phyloP scores from a whole-genome alignment of 352 stramenopile genomes.

The Phytophthora hibernalis region DNA sequence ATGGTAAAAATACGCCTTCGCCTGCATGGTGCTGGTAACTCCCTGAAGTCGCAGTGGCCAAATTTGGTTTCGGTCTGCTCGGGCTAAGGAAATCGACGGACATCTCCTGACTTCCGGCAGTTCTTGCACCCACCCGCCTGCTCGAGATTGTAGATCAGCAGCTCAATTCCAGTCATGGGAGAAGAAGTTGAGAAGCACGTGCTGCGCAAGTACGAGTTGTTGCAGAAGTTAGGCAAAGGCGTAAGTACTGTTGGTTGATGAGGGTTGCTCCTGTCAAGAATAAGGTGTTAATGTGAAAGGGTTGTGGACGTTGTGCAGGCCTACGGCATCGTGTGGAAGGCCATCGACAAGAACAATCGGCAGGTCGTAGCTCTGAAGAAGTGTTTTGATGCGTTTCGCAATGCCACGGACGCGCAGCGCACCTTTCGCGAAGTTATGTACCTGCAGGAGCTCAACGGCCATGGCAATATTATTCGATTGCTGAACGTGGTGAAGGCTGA shows the following conservation, averaged over 20 bases:
- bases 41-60: conserved; percentile 7
- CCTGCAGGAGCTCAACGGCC: conserved; percentile 91
- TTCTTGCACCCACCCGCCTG: conserved; percentile 2
- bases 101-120: conserved; percentile 21
- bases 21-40: conserved; percentile 11
- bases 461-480: conserved; percentile 95
- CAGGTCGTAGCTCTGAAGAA: conserved; percentile 96
- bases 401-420: conserved; percentile 94
- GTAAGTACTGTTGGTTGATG: conserved; percentile 45
- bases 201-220: conserved; percentile 93
- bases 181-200: conserved; percentile 95
- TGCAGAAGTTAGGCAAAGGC: conserved; percentile 94
- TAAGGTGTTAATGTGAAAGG: conserved; percentile 1
- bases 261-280: background rate
- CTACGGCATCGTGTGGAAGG: conserved; percentile 97
- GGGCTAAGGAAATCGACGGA: background rate
- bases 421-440: conserved; percentile 98
- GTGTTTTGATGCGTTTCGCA: conserved; percentile 97
- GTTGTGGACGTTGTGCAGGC: conserved; percentile 53
- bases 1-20: conserved; percentile 32
- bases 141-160: conserved; percentile 5
- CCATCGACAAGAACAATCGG: conserved; percentile 93
- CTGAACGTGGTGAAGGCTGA: conserved; percentile 95
- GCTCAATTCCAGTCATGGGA: conserved; percentile 60
- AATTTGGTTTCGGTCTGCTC: conserved; percentile 35